Evolutionary conservation across 768 basidiomycete species (phyloP).

Genomic region (Lactarius indigo): DNA sequence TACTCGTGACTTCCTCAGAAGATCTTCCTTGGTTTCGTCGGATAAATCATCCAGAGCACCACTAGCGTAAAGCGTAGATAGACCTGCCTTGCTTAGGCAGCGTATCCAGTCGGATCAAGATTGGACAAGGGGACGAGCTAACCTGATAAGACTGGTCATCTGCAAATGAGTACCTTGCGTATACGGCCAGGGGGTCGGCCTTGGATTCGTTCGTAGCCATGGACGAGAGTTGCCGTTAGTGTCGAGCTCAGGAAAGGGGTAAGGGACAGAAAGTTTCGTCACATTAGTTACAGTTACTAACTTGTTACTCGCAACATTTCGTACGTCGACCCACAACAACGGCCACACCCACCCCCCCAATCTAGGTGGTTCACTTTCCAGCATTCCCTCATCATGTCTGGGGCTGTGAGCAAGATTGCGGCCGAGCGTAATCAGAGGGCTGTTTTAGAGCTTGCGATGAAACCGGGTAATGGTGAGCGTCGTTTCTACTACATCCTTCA

Average conservation of each 20-base stretch:
- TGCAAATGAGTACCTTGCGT: constrained; percentile 45
- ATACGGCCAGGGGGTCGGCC: constrained; percentile 5
- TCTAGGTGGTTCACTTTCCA: background rate
- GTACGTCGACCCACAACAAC: background rate
- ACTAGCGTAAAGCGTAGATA: constrained; percentile 51
- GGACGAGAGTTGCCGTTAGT: background rate
- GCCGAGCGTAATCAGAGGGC: constrained; percentile 25
- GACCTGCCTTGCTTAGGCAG: constrained; percentile 53
- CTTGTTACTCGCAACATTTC: background rate
- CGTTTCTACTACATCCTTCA: background rate
- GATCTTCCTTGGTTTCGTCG: constrained; percentile 42
- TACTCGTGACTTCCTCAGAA: constrained; percentile 51
- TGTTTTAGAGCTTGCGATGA: constrained; percentile 18
- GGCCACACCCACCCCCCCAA: background rate
- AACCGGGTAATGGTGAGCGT: constrained; percentile 21
- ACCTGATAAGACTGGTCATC: constrained; percentile 62
- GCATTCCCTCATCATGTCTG: constrained; percentile 17
- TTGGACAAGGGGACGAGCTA: constrained; percentile 16
- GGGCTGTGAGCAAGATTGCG: constrained; percentile 12
- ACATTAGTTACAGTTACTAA: background rate
- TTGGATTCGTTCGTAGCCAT: constrained; percentile 1
- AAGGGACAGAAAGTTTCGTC: background rate
- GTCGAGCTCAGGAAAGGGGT: background rate
- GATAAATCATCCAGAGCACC: constrained; percentile 37
- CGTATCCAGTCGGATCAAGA: background rate